Conservation (phyloP, 2,329 filamentous ascomycete genomes). For the Penicillium polonicum region DNA sequence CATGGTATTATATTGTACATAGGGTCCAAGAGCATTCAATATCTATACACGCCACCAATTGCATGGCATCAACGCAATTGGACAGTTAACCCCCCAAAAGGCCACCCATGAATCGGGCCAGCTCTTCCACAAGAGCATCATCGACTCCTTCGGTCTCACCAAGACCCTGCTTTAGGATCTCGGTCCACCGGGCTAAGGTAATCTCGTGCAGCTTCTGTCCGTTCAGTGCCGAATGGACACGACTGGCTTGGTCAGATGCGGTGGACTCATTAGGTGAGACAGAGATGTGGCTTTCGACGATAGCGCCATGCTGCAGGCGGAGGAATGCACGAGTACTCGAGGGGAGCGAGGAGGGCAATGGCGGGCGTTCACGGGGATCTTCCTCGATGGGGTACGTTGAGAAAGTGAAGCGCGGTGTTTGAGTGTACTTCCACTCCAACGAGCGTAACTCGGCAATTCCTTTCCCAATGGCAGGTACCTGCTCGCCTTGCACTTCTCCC, state of each 20-base stretch:
- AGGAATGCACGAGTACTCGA: constrained; percentile 44
- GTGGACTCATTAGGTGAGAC: constrained; percentile 33
- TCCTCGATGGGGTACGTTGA: constrained; percentile 60
- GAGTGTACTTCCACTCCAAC: constrained; percentile 70
- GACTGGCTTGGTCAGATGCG: constrained; percentile 36
- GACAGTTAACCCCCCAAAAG: constrained; percentile 23
- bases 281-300: constrained; percentile 43
- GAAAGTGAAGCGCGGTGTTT: constrained; percentile 81
- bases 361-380: constrained; percentile 57
- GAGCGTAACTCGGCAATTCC: constrained; percentile 57
- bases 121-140: constrained; percentile 18
- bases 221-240: constrained; percentile 33
- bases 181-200: constrained; percentile 28
- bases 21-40: neutral
- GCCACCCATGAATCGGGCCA: constrained; percentile 29
- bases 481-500: constrained; percentile 50
- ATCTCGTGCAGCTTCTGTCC: constrained; percentile 53
- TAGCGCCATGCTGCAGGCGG: constrained; percentile 41
- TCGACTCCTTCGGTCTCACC: constrained; percentile 14
- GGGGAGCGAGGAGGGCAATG: constrained; percentile 50
- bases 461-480: constrained; percentile 56
- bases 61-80: neutral
- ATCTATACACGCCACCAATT: constrained; percentile 1
- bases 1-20: constrained; percentile 7
- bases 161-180: constrained; percentile 23